Evolutionary conservation across 169 alveolate genomes (phyloP).

Genomic region (Cryptosporidium sp.): DNA sequence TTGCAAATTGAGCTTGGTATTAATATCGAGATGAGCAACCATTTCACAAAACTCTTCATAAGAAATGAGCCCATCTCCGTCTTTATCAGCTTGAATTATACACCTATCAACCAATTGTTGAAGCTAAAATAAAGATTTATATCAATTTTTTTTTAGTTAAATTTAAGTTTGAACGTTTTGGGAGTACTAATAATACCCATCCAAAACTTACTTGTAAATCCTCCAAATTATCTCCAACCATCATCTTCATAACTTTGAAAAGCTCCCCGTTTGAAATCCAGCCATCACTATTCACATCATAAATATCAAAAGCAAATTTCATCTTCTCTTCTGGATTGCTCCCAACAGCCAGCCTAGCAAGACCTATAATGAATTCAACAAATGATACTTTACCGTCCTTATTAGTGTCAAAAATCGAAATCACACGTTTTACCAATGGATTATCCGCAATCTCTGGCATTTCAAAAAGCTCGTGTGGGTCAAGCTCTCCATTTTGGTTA

Average conservation of each 20-base stretch:
- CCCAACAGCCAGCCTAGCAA: constrained; percentile 89
- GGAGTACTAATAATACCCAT: background rate
- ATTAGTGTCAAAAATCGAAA: constrained; percentile 94
- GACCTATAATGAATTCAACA: constrained; percentile 95
- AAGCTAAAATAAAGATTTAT: constrained; percentile 80
- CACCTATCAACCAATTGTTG: constrained; percentile 97
- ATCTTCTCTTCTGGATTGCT: constrained; percentile 93
- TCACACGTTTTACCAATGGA: constrained; percentile 96
- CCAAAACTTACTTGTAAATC: constrained; percentile 90
- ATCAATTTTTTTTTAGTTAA: background rate
- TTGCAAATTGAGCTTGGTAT: constrained; percentile 83
- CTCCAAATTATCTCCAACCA: constrained; percentile 97
- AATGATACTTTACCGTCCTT: constrained; percentile 96
- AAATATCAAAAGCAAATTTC: constrained; percentile 95
- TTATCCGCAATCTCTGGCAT: constrained; percentile 95
- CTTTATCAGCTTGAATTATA: constrained; percentile 96
- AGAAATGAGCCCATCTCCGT: constrained; percentile 96
- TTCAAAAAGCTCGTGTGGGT: constrained; percentile 94
- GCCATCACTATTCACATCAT: constrained; percentile 96
- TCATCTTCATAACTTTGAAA: constrained; percentile 95
- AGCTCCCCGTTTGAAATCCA: constrained; percentile 97
- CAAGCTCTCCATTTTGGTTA: constrained; percentile 93
- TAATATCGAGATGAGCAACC: constrained; percentile 86
- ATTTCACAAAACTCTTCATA: constrained; percentile 94
- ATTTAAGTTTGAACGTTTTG: background rate